Base-by-base conservation (phyloP, 2,329 filamentous ascomycete genomes). In the Ophiosphaerella korrae region DNA sequence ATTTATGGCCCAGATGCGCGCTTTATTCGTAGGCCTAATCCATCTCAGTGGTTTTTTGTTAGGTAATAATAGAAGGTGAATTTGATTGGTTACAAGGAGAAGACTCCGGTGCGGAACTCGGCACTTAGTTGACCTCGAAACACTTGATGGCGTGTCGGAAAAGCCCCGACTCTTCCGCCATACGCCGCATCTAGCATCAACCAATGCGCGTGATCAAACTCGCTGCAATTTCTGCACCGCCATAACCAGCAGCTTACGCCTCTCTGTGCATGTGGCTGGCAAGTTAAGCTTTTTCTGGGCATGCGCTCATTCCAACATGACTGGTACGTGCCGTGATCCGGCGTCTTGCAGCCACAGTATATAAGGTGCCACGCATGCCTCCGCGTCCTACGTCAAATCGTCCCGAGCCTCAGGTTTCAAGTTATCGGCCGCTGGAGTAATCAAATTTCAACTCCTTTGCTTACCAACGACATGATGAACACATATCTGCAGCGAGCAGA, bases 401-500 rank as follows among this genome's bases (percentile, higher is more conserved):
- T 18, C 21, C 13, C 18, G 29, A 26, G 24, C n/a, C 9, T 5
- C 5, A 32, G 31, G 12, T 24, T 21, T 21, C 32, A 11, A 7
- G 5, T 8, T 24, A 29, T 38, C n/a, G 45, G 29, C 32, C 29
- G 11, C 40, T 48, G n/a, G 12, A 37, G 26, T 41, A 46, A 39
- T 24, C 23, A 21, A 40, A 37, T 38, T 26, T 37, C 31, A 35
- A 5, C 29, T 21, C 24, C 11, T 6, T 9, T 29, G 38, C 29
- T 16, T 11, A 40, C 40, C 39, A 29, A 32, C 33, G 42, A 14
- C 18, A 61, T 47, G 50, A 50, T 61, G 34, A 54, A 61, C 24
- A 43, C 55, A 39, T 55, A 53, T 32, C 45, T 61, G 23, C 51
- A 54, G 32, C 52, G 58, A 21, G 58, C 55, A 24, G 58, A 61